Evolutionary conservation across 148 eudicot species (phyloP), one percentile per base, ranked within the genome.

Genomic region (Dianthus caryophyllus): DNA sequence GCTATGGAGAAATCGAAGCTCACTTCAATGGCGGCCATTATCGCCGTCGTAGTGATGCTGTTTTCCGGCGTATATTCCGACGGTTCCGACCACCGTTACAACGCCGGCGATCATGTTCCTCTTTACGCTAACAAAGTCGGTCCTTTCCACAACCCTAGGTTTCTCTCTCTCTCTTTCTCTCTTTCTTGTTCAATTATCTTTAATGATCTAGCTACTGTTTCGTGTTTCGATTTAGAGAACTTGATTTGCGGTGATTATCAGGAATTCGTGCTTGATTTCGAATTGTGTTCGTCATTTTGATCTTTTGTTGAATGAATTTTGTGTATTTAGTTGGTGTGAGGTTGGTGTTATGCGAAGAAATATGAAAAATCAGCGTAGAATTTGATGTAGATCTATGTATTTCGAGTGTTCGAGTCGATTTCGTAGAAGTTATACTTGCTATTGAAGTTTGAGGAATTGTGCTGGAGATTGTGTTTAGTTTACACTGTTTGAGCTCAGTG

Each of bases 61-160:
- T n/a, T 53, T 10, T 68, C 48, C 7, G 43, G 55, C 43, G 73
- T 61, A 10, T 69, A 78, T 74, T 87, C 89, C 41, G 84, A 81
- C 52, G 81, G 70, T 2, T 84, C 93, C 0, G 83, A 87, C 79
- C 93, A 87, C 72, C 80, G 73, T 43, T 88, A 88, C 80, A 88
- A 84, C 46, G 47, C 75, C 21, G 84, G 82, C 18, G 89, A 87
- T 30, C 18, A 46, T 14, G 93, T 87, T 39, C 93, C 93, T 29
- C 83, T 84, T 20, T 87, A 87, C 68, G 89, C 85, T 21, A 84
- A 87, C 60, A 82, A 87, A 66, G 88, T 87, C 61, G 88, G 91
- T 20, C 91, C 88, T 48, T 87, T 87, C 52, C 91, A 84, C 38
- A 87, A 87, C 69, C 91, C 91, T 70, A 87, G 88, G 91, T 82